phyloP scores from a whole-genome alignment of 176 grass and related monocot species.

The Carex scoparia region DNA sequence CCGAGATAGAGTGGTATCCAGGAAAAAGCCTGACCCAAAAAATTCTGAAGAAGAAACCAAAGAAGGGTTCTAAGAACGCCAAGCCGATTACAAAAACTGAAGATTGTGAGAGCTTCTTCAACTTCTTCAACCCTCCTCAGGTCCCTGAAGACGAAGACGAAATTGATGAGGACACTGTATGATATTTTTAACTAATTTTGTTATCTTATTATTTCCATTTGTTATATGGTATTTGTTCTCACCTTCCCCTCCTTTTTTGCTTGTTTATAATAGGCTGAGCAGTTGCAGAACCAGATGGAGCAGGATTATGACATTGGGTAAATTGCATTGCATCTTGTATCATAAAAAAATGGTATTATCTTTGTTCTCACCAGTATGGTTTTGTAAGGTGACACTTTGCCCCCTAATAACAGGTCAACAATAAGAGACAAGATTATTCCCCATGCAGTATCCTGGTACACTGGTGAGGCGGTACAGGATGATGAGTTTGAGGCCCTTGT shows the following conservation, averaged over 20 bases:
- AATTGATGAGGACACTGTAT: slow-evolving; percentile 92
- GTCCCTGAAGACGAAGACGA: slow-evolving; percentile 89
- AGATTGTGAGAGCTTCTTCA: slow-evolving; percentile 93
- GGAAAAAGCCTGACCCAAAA: slow-evolving; percentile 93
- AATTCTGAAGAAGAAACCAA: slow-evolving; percentile 87
- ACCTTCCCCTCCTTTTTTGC: neutral
- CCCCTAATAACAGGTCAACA: slow-evolving; percentile 50
- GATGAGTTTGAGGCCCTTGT: slow-evolving; percentile 66
- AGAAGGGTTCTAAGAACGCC: slow-evolving; percentile 83
- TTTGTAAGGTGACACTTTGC: neutral
- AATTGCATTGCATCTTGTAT: neutral
- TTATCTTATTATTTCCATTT: neutral
- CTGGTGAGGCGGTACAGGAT: slow-evolving; percentile 67
- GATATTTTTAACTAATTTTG: neutral
- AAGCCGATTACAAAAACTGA: slow-evolving; percentile 91
- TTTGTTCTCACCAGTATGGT: neutral
- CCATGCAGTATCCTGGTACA: slow-evolving; percentile 89
- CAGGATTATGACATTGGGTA: slow-evolving; percentile 98
- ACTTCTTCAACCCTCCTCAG: slow-evolving; percentile 97
- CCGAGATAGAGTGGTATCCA: slow-evolving; percentile 83
- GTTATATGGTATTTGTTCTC: neutral
- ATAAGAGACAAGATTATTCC: slow-evolving; percentile 97
- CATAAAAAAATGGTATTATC: neutral
- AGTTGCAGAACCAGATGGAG: slow-evolving; percentile 92
- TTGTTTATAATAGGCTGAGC: slow-evolving; percentile 63